Base-by-base conservation (phyloP, 495 filamentous ascomycete genomes). In the Talaromyces stipitatus region DNA sequence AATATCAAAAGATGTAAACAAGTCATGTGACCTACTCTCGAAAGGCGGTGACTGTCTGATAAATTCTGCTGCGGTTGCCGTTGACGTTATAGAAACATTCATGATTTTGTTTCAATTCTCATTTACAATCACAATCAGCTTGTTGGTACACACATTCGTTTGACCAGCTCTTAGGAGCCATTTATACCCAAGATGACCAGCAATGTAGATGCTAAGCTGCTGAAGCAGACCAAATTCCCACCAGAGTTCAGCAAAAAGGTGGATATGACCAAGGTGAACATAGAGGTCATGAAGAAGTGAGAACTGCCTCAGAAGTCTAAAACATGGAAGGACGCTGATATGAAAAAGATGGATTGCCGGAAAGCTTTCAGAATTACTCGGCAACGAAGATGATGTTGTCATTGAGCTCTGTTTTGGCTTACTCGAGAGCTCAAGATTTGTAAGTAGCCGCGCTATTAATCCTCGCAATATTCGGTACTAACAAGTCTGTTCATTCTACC, bases 241-340 rank as follows among this genome's bases (percentile, higher is more conserved):
- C 81, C 85, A 8, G 94, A 97, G 69, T 97, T 96, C 71, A 92
- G 79, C 65, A 82, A 87, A 69, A 97, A 96, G 78, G 95, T 99
- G 38, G 92, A 99, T 74, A 95, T 94, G 86, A 82, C 82, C 57
- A 99, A 97, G 75, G 90, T 97, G 67, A 96, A 97, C 63, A 77
- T 96, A 22, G 91, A 95, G 70, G 90, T 97, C 56, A 92, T 97
- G 85, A 97, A 97, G 79, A 95, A 91, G 90, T 96, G 67, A 61
- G 82, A 68, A 41, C n/a, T 27, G n/a, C 11, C 46, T 32, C 29
- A 22, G n/a, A 45, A 32, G 14, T n/a, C n/a, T n/a, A n/a, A n/a
- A n/a, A n/a, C n/a, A n/a, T n/a, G n/a, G n/a, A n/a, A n/a, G n/a
- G n/a, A n/a, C n/a, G 38, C 18, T 54, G 12, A 29, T 7, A n/a